Evolutionary conservation across 495 filamentous ascomycete species (phyloP).

Genomic region (Penicillium macrosclerotiorum): DNA sequence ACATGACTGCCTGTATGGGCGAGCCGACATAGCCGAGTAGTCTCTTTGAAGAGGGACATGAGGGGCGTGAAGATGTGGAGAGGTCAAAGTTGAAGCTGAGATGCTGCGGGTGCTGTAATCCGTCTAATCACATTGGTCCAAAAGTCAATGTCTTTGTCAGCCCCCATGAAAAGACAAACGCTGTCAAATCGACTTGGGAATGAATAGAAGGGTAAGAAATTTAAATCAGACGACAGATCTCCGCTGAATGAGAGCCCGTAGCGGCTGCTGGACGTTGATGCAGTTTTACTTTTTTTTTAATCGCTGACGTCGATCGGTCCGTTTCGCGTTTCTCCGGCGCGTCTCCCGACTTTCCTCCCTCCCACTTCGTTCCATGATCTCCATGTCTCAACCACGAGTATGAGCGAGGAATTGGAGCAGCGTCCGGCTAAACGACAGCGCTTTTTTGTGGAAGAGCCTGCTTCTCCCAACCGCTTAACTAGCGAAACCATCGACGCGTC

Average conservation of each 20-base stretch:
- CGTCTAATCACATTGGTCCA: constrained; percentile 30
- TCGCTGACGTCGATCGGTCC: constrained; percentile 35
- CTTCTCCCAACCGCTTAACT: constrained; percentile 1
- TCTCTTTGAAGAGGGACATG: constrained; percentile 29
- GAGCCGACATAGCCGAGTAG: constrained; percentile 21
- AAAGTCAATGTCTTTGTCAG: constrained; percentile 7
- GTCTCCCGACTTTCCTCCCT: constrained; percentile 29
- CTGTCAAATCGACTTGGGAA: too few relatives aligned
- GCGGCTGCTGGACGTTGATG: too few relatives aligned
- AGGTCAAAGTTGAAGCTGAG: constrained; percentile 7
- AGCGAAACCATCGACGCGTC: constrained; percentile 22
- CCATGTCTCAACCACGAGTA: constrained; percentile 19
- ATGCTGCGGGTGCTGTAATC: constrained; percentile 18
- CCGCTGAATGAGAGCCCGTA: background rate
- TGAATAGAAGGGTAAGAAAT: background rate
- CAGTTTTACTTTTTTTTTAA: constrained; percentile 12
- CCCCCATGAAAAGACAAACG: background rate
- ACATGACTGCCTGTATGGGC: constrained; percentile 13
- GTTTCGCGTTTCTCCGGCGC: constrained; percentile 39
- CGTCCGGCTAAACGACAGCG: constrained; percentile 76
- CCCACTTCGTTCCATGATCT: background rate
- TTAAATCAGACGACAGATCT: background rate
- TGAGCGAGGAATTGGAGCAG: constrained; percentile 31
- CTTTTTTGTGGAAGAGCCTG: constrained; percentile 64
- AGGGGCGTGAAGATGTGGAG: constrained; percentile 1